Evolutionary conservation across 108 stramenopile genomes (phyloP), one percentile per base, ranked within the genome.

Genomic region (Fragilaria crotonensis): DNA sequence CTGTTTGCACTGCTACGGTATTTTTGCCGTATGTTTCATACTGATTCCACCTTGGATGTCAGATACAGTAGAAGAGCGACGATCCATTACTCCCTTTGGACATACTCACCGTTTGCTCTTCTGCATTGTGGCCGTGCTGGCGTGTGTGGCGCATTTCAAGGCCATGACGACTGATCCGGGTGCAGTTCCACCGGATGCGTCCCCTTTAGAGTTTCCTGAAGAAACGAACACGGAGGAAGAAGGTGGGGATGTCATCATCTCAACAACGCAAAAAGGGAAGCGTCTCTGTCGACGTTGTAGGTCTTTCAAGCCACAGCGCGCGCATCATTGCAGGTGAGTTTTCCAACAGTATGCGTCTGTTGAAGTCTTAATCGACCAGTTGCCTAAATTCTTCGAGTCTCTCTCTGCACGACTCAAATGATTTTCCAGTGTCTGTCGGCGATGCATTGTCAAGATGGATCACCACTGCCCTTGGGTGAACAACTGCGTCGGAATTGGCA

Each of bases 401-500:
- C 33, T 75, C 60, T n/a, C n/a, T n/a, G n/a, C n/a, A n/a, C n/a
- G n/a, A n/a, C n/a, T 52, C 81, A n/a, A n/a, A n/a, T n/a, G n/a
- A n/a, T n/a, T n/a, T n/a, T n/a, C n/a, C n/a, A n/a, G 81, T 59
- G 76, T 94, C n/a, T 94, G 93, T 75, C 71, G 75, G 26, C 63
- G 94, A 53, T 95, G 94, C 63, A 85, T 95, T 30, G 80, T 95
- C 57, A 91, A 95, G 71, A 91, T 95, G 90, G 94, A 95, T 65
- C 94, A 87, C 81, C 83, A 88, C 62, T 97, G 96, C 66, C 94
- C 96, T 21, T 96, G 97, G 97, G 94, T 97, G 33, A 98, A 98
- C 81, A 98, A 99, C 76, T 97, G 97, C 76, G 94, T 99, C 19
- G 99, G 96, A 45, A 87, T 96, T 54, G 89, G 93, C 33, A 99